Evolutionary conservation across 2,329 filamentous ascomycete genomes (phyloP).

Genomic region (Fusarium torreyae): DNA sequence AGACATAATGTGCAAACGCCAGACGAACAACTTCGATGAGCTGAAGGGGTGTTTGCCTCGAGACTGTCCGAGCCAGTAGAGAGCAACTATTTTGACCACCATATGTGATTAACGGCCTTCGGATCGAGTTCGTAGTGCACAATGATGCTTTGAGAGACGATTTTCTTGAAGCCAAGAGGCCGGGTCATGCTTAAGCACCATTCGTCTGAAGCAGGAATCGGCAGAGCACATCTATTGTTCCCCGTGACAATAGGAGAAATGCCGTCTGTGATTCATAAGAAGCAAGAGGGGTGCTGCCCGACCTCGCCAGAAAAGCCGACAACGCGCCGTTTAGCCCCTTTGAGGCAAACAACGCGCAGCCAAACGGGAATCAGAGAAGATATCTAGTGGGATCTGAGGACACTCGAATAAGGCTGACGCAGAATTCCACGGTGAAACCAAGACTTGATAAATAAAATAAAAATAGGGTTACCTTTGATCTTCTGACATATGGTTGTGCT

Average conservation of each 20-base stretch:
- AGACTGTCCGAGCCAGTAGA: neutral
- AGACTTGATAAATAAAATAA: neutral
- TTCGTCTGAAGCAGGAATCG: slow-evolving; percentile 1
- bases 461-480: slow-evolving; percentile 42
- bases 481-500: slow-evolving; percentile 44
- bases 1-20: slow-evolving; percentile 14
- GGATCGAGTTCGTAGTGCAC: slow-evolving; percentile 11
- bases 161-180: slow-evolving; percentile 6
- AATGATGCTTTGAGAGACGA: slow-evolving; percentile 22
- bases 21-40: slow-evolving; percentile 7
- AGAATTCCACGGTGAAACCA: neutral
- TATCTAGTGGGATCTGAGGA: neutral
- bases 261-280: slow-evolving; percentile 22
- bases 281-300: neutral
- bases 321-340: neutral
- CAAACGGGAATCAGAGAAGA: neutral
- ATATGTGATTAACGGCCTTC: slow-evolving; percentile 25
- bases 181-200: slow-evolving; percentile 8
- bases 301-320: neutral
- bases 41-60: neutral
- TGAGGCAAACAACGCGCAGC: neutral
- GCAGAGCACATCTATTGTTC: slow-evolving; percentile 9
- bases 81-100: neutral
- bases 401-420: neutral
- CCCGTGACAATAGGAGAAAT: slow-evolving; percentile 9